Conservation (phyloP, 2,329 filamentous ascomycete species). For the Trichoderma sp. region DNA sequence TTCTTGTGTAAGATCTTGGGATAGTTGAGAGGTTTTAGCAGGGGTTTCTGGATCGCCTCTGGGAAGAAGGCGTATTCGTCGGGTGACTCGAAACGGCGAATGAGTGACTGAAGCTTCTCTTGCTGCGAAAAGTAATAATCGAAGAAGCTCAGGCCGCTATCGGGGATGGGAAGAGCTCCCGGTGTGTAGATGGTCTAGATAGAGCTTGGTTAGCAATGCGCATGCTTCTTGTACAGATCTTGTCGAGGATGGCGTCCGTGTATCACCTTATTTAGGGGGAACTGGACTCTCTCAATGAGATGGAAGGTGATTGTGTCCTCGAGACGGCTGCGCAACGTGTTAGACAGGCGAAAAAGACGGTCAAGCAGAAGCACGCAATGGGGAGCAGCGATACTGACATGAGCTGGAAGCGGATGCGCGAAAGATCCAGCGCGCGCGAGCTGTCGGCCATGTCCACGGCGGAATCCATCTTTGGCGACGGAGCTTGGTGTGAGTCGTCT, state of each 20-base stretch:
- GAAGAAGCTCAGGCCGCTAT: conserved; percentile 74
- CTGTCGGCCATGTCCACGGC: conserved; percentile 86
- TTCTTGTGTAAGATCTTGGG: conserved; percentile 86
- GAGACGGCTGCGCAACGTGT: conserved; percentile 65
- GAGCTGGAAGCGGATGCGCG: conserved; percentile 89
- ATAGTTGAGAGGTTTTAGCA: conserved; percentile 87
- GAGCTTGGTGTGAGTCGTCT: neutral
- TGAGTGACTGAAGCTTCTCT: conserved; percentile 86
- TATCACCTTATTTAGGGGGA: conserved; percentile 72
- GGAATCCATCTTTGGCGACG: conserved; percentile 68
- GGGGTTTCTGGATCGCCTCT: conserved; percentile 71
- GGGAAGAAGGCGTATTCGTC: conserved; percentile 99
- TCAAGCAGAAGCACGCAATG: neutral
- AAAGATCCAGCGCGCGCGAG: conserved; percentile 81
- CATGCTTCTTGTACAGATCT: neutral
- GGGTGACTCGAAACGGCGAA: conserved; percentile 91
- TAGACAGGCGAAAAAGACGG: conserved; percentile 14
- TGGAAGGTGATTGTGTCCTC: conserved; percentile 98
- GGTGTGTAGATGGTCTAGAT: conserved; percentile 75
- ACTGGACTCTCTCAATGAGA: conserved; percentile 96
- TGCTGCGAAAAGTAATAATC: conserved; percentile 93
- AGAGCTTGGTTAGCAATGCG: conserved; percentile 10
- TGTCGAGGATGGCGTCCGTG: neutral
- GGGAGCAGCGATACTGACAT: conserved; percentile 62
- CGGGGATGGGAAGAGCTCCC: conserved; percentile 76